Percentiles rank a stretch among this genome's conserved stretches.
Conservation (phyloP, 140 eudicot species). For the Bidens hawaiensis region DNA sequence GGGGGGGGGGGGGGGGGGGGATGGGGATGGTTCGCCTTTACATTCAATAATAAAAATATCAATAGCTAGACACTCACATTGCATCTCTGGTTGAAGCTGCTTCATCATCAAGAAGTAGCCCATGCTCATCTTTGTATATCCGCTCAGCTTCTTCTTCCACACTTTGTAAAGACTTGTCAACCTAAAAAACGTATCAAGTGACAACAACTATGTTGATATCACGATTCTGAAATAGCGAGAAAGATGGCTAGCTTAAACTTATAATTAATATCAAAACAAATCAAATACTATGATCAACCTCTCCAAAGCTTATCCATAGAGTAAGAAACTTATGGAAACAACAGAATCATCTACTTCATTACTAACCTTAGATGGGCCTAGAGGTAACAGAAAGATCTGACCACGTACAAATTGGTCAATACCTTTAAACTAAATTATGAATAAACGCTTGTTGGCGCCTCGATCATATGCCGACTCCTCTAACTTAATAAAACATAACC, state of each 20-base stretch:
- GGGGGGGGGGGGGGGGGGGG: too few species aligned
- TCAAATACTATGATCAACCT: neutral
- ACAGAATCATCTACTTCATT: neutral
- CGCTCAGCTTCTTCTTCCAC: slow-evolving; percentile 98
- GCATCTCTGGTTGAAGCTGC: slow-evolving; percentile 98
- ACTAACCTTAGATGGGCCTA: too few species aligned
- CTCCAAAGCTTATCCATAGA: neutral
- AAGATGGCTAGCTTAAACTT: neutral
- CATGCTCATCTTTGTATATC: slow-evolving; percentile 84
- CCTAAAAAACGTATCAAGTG: slow-evolving; percentile 35
- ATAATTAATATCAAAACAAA: neutral
- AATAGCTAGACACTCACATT: slow-evolving; percentile 50
- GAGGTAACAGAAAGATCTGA: too few species aligned
- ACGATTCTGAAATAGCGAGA: neutral
- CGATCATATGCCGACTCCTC: neutral
- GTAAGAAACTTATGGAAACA: neutral
- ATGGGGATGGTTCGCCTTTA: neutral
- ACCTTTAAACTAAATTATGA: neutral
- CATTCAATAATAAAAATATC: neutral
- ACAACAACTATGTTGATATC: neutral
- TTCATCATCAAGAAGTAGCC: slow-evolving; percentile 85
- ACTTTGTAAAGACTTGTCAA: slow-evolving; percentile 91
- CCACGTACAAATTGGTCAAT: neutral
- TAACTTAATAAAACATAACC: neutral
- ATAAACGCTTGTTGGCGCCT: neutral